Evolutionary conservation across 2,329 filamentous ascomycete species (phyloP), one percentile per base, ranked within the genome.

Genomic region (Verticillium zaregamsianum): DNA sequence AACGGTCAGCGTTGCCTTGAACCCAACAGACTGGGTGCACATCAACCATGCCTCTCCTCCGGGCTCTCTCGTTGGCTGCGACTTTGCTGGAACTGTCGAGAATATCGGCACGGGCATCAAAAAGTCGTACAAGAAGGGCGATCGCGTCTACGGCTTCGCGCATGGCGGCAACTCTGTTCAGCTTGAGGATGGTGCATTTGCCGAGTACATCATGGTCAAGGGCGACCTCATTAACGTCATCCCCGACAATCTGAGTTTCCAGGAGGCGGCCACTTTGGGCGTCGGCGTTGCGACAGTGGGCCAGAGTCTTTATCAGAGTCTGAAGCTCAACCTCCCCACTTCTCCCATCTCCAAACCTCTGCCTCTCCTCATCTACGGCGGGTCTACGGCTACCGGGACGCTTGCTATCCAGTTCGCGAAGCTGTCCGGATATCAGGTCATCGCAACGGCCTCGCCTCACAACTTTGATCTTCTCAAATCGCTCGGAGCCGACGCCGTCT

Each of bases 331-430:
- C 0, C 71, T 84, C 9, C 85, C 85, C 3, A 73, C 66, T 45
- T 33, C 68, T 9, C 73, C 79, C 6, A 60, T 70, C 33, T 70
- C 72, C n/a, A 71, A 76, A 11, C 68, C 74, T 45, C 68, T 74
- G 52, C 72, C 77, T 0, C 66, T 82, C 35, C 66, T 81, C 25
- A 79, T 80, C 63, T 80, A 81, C 60, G 80, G 78, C 52, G 79
- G 77, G 17, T 81, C 82, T 70, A 86, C 81, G 11, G 84, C 83
- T 2, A 85, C 84, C 0, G 81, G 80, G 69, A 81, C 85, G 55
- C 80, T 84, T 60, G 79, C 72, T 5, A 78, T 82, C 64, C 78
- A 80, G 67, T 77, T 68, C 64, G 77, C 77, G 60, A 77, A 76
- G 64, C 68, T 73, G n/a, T 76, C 76, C 7, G 78, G 76, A 5